Conservation (phyloP, 352 stramenopile genomes). For the Phytophthora brassicae region DNA sequence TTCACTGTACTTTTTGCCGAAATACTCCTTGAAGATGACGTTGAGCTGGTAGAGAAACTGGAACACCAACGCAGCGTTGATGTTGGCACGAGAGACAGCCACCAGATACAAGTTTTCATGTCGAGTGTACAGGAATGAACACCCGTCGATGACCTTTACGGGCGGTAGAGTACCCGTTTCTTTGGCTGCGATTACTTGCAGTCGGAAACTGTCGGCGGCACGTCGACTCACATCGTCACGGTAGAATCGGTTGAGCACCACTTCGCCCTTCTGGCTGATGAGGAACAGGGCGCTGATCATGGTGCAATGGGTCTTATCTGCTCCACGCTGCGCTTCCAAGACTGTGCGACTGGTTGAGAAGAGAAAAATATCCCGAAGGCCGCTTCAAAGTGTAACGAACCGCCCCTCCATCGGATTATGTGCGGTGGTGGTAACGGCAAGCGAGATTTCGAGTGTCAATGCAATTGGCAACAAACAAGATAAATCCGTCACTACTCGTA, state of each 20-base stretch:
- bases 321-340: constrained; percentile 25
- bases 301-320: constrained; percentile 12
- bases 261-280: constrained; percentile 81
- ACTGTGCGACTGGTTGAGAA: constrained; percentile 26
- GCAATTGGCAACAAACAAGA: too few species aligned
- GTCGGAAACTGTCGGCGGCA: constrained; percentile 66
- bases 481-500: too few species aligned
- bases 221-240: constrained; percentile 77
- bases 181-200: constrained; percentile 95
- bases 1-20: constrained; percentile 97
- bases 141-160: constrained; percentile 96
- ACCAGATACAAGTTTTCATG: constrained; percentile 99
- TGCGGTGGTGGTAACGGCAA: constrained; percentile 1
- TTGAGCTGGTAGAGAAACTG: constrained; percentile 97
- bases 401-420: constrained; percentile 5
- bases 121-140: constrained; percentile 97
- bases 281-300: constrained; percentile 86
- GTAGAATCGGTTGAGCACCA: constrained; percentile 85
- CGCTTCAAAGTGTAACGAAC: constrained; percentile 19
- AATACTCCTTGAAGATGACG: constrained; percentile 96
- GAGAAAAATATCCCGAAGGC: constrained; percentile 4
- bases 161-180: constrained; percentile 94
- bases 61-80: constrained; percentile 96
- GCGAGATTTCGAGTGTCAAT: too few species aligned
- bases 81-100: constrained; percentile 95